These are phyloP conservation scores for Crithidia thermophila DNA, from an alignment of 208 protist species.

Conservation along the genomic window DNA sequence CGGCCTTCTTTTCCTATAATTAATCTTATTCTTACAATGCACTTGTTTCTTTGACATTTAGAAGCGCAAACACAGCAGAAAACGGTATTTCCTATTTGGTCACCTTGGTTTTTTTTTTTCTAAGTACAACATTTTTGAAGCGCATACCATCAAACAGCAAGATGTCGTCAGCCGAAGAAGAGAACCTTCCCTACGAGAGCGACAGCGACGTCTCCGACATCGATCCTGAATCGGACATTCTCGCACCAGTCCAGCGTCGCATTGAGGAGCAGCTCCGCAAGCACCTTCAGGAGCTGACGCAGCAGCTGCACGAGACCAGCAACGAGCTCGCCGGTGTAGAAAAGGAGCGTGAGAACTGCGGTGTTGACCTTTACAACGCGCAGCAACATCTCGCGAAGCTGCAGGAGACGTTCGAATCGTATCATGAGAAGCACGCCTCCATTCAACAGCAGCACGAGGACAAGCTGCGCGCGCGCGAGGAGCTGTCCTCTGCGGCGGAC, in stretches of 20 bases:
- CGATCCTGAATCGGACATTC: constrained; percentile 81
- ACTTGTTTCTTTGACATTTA: not conserved
- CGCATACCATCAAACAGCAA: not conserved
- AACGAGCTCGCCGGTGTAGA: constrained; percentile 78
- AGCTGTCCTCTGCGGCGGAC: constrained; percentile 61
- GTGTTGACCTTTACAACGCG: constrained; percentile 95
- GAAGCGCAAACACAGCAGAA: not conserved
- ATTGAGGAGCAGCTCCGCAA: constrained; percentile 90
- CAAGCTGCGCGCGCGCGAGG: constrained; percentile 66
- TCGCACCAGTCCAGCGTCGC: constrained; percentile 86
- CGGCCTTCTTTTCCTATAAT: not conserved
- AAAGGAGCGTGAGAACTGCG: constrained; percentile 88
- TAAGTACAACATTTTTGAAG: not conserved
- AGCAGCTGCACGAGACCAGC: constrained; percentile 86
- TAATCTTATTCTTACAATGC: too few species aligned
- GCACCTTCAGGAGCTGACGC: constrained; percentile 85
- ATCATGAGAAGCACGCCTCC: constrained; percentile 82
- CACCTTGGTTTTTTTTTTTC: too few species aligned
- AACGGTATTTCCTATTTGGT: constrained; percentile 18
- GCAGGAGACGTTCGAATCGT: constrained; percentile 92
- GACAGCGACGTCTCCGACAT: constrained; percentile 89
- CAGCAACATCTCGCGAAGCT: constrained; percentile 95
- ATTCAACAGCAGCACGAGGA: constrained; percentile 86
- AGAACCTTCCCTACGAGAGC: constrained; percentile 66
- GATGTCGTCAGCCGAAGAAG: constrained; percentile 39